phyloP scores from a whole-genome alignment of 2,329 filamentous ascomycete genomes.

The Zymoseptoria brevis region DNA sequence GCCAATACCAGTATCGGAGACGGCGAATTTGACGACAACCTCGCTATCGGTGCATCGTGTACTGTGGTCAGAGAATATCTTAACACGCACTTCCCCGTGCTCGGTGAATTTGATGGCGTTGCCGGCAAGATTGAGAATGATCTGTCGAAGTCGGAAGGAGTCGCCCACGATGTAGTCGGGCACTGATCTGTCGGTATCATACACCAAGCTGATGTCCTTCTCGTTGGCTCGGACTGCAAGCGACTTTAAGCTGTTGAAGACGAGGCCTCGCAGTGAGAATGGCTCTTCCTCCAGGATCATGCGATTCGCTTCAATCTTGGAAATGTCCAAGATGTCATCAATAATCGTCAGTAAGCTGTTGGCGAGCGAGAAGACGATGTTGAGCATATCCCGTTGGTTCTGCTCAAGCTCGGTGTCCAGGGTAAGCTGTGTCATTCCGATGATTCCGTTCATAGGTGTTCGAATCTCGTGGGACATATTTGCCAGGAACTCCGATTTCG shows the following conservation, averaged over 20 bases:
- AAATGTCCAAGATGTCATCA: constrained; percentile 65
- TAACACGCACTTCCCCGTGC: constrained; percentile 88
- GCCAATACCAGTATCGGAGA: constrained; percentile 92
- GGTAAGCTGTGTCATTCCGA: constrained; percentile 95
- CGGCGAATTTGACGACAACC: constrained; percentile 91
- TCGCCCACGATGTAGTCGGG: constrained; percentile 94
- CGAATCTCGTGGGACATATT: constrained; percentile 99
- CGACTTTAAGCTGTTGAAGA: constrained; percentile 96
- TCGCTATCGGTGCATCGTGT: constrained; percentile 62
- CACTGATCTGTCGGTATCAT: constrained; percentile 86
- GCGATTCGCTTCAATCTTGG: constrained; percentile 81
- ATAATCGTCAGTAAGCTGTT: constrained; percentile 97
- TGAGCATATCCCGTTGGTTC: constrained; percentile 96
- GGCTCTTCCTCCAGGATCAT: constrained; percentile 99
- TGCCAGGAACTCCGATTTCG: constrained; percentile 94
- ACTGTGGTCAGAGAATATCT: constrained; percentile 66
- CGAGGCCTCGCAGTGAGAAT: constrained; percentile 85
- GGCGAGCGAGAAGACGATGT: constrained; percentile 92
- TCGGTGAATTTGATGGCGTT: constrained; percentile 99
- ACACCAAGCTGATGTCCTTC: constrained; percentile 85
- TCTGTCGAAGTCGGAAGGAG: constrained; percentile 90
- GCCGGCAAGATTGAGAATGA: constrained; percentile 92
- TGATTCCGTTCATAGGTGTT: constrained; percentile 96
- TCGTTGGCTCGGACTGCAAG: constrained; percentile 96
- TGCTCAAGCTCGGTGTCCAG: constrained; percentile 88